Conservation (phyloP, 1,139 yeast species). For the Debaryomyces nepalensis region DNA sequence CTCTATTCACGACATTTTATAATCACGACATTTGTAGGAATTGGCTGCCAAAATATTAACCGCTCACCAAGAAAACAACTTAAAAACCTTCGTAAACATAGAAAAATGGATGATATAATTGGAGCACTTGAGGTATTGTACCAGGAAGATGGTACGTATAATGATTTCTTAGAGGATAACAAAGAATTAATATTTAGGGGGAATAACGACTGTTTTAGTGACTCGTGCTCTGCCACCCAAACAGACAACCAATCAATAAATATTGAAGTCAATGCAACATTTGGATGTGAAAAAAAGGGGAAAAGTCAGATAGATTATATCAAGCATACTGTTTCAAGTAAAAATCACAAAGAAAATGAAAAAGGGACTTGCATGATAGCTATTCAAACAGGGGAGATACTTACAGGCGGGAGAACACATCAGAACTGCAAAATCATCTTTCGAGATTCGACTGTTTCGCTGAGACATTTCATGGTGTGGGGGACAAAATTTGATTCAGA, state of each 20-base stretch:
- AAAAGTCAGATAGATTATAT: conserved; percentile 1
- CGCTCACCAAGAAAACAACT: not conserved
- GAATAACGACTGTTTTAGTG: not conserved
- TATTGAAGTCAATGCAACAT: not conserved
- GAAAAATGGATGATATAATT: not conserved
- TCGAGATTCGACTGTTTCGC: conserved; percentile 34
- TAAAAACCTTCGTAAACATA: not conserved
- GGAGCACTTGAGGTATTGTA: conserved; percentile 10
- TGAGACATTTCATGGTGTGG: conserved; percentile 54
- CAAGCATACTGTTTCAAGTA: not conserved
- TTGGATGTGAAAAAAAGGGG: not conserved
- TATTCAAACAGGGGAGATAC: conserved; percentile 16
- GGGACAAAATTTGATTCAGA: conserved; percentile 53
- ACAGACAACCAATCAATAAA: conserved; percentile 1
- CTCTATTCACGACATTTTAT: not conserved
- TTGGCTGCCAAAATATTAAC: conserved; percentile 14
- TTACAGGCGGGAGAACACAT: conserved; percentile 23
- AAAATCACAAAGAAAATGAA: not conserved
- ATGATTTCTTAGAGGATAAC: conserved; percentile 3
- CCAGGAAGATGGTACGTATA: not conserved
- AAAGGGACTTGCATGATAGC: conserved; percentile 14
- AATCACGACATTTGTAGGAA: not conserved
- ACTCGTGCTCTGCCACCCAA: not conserved
- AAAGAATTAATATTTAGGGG: conserved; percentile 1
- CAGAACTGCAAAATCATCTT: conserved; percentile 16